Percentiles rank a stretch among this genome's conserved stretches.
These are phyloP conservation scores for Colletotrichum brevisporum DNA, from an alignment of 2,329 filamentous ascomycete genomes.

Conservation along the genomic window DNA sequence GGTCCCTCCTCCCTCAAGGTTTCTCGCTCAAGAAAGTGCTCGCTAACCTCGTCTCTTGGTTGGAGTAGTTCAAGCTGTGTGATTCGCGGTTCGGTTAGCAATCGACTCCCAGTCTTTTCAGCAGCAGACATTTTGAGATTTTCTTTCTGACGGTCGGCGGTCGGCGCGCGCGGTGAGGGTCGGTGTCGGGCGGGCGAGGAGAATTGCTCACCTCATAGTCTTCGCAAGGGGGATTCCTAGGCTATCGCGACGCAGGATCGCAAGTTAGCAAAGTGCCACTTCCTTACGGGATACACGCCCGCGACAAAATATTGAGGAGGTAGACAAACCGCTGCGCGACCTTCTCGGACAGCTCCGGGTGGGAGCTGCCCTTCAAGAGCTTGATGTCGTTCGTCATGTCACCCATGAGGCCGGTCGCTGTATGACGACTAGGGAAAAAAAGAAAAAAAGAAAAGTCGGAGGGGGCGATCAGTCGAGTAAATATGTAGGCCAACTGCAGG, in stretches of 20 bases:
- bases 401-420: constrained; percentile 40
- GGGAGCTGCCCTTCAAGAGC: constrained; percentile 53
- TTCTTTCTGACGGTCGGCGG: constrained; percentile 57
- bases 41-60: constrained; percentile 72
- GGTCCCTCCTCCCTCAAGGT: constrained; percentile 9
- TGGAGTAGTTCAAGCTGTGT: constrained; percentile 77
- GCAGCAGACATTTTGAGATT: constrained; percentile 70
- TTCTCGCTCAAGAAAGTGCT: constrained; percentile 11
- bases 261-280: constrained; percentile 8
- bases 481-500: constrained; percentile 21
- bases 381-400: constrained; percentile 57
- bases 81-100: not conserved
- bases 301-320: constrained; percentile 16
- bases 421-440: constrained; percentile 31
- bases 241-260: constrained; percentile 12
- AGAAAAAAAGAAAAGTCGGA: constrained; percentile 11
- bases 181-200: not conserved
- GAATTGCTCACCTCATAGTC: constrained; percentile 38
- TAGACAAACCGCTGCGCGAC: constrained; percentile 47
- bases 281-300: not conserved
- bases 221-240: constrained; percentile 39
- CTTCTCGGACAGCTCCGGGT: constrained; percentile 51
- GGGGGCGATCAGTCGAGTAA: constrained; percentile 25
- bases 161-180: constrained; percentile 51
- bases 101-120: constrained; percentile 61